Evolutionary conservation across 495 filamentous ascomycete genomes (phyloP), one percentile per base, ranked within the genome.

Genomic region (Penicillium bovifimosum): DNA sequence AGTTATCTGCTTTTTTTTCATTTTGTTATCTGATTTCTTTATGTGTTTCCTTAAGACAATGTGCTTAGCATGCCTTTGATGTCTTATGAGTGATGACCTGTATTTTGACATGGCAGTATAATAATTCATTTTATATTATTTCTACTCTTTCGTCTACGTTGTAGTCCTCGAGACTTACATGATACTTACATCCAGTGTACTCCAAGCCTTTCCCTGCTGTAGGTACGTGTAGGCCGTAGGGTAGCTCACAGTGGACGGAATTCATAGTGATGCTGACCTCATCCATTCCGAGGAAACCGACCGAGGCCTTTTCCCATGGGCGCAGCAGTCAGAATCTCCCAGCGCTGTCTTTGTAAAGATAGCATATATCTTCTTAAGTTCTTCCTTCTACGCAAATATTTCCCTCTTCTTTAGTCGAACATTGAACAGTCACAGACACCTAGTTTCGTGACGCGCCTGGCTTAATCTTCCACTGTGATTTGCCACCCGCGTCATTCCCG

Each of bases 21-120:
- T 18, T 41, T 60, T 50, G 42, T 53, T 57, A 40, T 58, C 41
- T 50, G 29, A 42, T 53, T 47, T 56, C 32, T 27, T 51, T 51
- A 7, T 58, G 44, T 47, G 35, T 47, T 43, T 11, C 24, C 51
- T 59, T 36, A 58, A 60, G 47, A 59, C 53, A 58, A 42, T 58
- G 59, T 57, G 40, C 62, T 54, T 66, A 60, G 34, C 57, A 60
- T 62, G 27, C 32, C 52, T 58, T 63, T 60, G 59, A 62, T 59
- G 59, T 55, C 57, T 68, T 54, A 64, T 60, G 60, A 59, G 29
- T 63, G 50, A 65, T 52, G 59, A 67, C 53, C 54, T 64, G 61
- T 60, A 60, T 52, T 66, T 53, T 63, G 47, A 44, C 55, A 61
- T 53, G 57, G 26, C 56, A 55, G 32, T 63, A 52, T 66, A 64